These are phyloP conservation scores for Tubosaeta sp. DNA, from an alignment of 768 basidiomycete genomes.

Conservation along the genomic window DNA sequence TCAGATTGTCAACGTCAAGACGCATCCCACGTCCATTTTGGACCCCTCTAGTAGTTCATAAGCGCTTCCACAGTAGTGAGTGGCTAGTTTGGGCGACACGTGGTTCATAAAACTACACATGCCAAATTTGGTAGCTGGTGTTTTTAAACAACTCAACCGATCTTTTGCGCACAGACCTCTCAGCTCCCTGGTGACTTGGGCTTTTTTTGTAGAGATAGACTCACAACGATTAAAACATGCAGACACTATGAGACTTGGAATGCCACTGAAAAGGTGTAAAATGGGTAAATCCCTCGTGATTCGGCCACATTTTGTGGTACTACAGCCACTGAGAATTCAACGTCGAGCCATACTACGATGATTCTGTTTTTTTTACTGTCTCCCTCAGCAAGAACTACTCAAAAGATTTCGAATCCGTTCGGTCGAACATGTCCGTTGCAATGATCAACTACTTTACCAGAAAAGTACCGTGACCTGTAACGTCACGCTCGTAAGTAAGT, in stretches of 20 bases:
- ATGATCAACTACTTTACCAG: conserved; percentile 33
- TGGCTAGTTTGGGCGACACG: background rate
- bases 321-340: background rate
- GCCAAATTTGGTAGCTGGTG: conserved; percentile 24
- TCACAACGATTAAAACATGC: background rate
- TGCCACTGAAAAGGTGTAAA: background rate
- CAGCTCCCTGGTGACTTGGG: background rate
- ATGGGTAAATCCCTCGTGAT: background rate
- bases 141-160: background rate
- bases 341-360: background rate
- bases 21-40: background rate
- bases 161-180: background rate
- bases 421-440: conserved; percentile 17
- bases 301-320: background rate
- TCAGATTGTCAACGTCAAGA: background rate
- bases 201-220: background rate
- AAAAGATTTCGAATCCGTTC: background rate
- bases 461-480: conserved; percentile 32
- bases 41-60: background rate
- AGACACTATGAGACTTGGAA: background rate
- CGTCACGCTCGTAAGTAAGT: conserved; percentile 37
- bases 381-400: background rate
- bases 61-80: background rate
- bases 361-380: too few relatives aligned
- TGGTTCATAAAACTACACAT: conserved; percentile 19